Percentiles rank a stretch among this genome's conserved stretches.
These are phyloP conservation scores for Melastoma malabathricum DNA, from an alignment of 345 rosid species.

Conservation along the genomic window DNA sequence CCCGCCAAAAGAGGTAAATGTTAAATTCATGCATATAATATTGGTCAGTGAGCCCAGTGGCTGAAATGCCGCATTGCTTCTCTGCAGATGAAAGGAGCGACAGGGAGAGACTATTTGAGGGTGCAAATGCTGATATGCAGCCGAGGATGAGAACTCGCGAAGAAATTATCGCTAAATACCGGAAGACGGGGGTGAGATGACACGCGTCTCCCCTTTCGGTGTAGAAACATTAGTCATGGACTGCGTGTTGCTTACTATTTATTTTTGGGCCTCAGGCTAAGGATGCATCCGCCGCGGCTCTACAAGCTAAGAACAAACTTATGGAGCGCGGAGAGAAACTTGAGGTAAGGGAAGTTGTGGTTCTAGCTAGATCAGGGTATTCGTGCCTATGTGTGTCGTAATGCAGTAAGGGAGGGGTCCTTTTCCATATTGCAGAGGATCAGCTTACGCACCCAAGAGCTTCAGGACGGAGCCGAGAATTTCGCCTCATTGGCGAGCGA, in stretches of 20 bases:
- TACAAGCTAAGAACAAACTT: constrained; percentile 67
- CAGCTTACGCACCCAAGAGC: constrained; percentile 55
- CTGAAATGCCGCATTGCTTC: constrained; percentile 11
- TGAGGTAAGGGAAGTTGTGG: constrained; percentile 19
- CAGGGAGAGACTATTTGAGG: constrained; percentile 57
- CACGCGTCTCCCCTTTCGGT: background rate
- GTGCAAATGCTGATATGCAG: constrained; percentile 34
- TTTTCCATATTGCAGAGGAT: constrained; percentile 31
- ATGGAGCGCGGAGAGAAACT: constrained; percentile 66
- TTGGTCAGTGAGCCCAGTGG: background rate
- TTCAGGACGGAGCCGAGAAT: constrained; percentile 63
- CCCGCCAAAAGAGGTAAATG: constrained; percentile 32
- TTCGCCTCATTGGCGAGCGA: constrained; percentile 66
- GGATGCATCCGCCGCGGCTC: constrained; percentile 65
- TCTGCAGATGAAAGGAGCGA: constrained; percentile 38
- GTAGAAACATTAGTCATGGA: background rate
- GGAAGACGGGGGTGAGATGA: constrained; percentile 39
- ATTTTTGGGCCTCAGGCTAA: constrained; percentile 12
- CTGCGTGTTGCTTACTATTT: constrained; percentile 8
- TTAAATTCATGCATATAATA: constrained; percentile 1
- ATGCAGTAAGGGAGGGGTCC: background rate
- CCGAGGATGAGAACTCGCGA: constrained; percentile 63
- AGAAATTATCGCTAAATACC: constrained; percentile 81
- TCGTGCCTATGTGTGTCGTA: background rate
- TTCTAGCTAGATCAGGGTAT: no score